A percentile compares a stretch with the other conserved stretches of the same genome.
These are phyloP conservation scores for Melampsora medusae DNA, from an alignment of 1,284 basidiomycete genomes.

Conservation along the genomic window DNA sequence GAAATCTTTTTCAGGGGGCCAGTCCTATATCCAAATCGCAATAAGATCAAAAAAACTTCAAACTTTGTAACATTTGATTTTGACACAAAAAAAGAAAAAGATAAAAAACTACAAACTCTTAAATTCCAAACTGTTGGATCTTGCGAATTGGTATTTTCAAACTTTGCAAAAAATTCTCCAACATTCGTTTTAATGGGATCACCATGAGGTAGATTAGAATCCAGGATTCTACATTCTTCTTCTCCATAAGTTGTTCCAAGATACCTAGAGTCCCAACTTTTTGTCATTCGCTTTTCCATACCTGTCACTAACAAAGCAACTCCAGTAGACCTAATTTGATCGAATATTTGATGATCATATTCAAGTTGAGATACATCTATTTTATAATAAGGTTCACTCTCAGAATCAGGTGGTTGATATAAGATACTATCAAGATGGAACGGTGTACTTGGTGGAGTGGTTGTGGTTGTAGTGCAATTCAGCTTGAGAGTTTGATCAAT, in stretches of 20 bases:
- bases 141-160: conserved; percentile 48
- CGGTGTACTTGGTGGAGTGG: background rate
- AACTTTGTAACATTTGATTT: too few species aligned
- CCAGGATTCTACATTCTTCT: conserved; percentile 47
- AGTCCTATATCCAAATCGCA: conserved; percentile 46
- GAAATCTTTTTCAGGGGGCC: conserved; percentile 51
- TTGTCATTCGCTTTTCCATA: conserved; percentile 31
- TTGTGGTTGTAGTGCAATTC: background rate
- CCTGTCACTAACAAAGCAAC: conserved; percentile 49
- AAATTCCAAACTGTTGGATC: conserved; percentile 42
- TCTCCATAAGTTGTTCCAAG: conserved; percentile 46
- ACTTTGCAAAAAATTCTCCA: conserved; percentile 6
- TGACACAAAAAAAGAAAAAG: background rate
- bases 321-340: conserved; percentile 45
- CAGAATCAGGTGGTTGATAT: background rate
- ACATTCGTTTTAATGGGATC: conserved; percentile 24
- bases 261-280: conserved; percentile 47
- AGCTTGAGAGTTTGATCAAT: background rate
- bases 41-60: background rate
- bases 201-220: conserved; percentile 47
- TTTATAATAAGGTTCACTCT: conserved; percentile 26
- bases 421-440: conserved; percentile 1
- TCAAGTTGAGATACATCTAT: conserved; percentile 19
- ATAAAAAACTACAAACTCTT: conserved; percentile 14
- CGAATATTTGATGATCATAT: conserved; percentile 21